phyloP scores from a whole-genome alignment of 352 stramenopile species.

The Pythium utonaiense region DNA sequence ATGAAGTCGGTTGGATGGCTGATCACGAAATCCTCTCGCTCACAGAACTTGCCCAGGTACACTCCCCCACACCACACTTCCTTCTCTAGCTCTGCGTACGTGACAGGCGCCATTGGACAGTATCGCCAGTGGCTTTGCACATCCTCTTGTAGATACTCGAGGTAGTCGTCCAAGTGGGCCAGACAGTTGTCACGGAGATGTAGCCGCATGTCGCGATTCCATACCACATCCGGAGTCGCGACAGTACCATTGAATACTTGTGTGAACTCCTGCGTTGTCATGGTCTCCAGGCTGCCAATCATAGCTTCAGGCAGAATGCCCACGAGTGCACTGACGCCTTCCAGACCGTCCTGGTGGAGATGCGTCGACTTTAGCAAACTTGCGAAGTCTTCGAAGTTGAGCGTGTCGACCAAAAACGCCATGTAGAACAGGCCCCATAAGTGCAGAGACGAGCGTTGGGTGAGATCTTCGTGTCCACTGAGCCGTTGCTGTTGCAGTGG shows the following conservation, averaged over 20 bases:
- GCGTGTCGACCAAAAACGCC: slow-evolving; percentile 46
- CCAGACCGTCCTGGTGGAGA: slow-evolving; percentile 44
- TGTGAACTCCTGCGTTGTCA: slow-evolving; percentile 79
- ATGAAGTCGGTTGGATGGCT: slow-evolving; percentile 88
- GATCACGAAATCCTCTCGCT: slow-evolving; percentile 79
- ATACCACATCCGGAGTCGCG: slow-evolving; percentile 92
- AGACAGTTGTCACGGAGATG: slow-evolving; percentile 86
- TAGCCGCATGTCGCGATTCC: slow-evolving; percentile 90
- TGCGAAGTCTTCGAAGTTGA: slow-evolving; percentile 56
- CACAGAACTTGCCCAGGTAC: slow-evolving; percentile 92
- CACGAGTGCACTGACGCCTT: slow-evolving; percentile 63
- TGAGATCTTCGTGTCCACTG: slow-evolving; percentile 23
- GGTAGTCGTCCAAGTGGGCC: slow-evolving; percentile 92
- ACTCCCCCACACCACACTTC: slow-evolving; percentile 94
- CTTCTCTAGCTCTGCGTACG: slow-evolving; percentile 85
- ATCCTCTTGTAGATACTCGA: slow-evolving; percentile 86
- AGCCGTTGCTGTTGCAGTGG: slow-evolving; percentile 18
- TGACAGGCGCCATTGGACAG: slow-evolving; percentile 88
- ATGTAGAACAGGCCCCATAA: slow-evolving; percentile 77
- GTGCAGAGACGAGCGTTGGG: slow-evolving; percentile 42
- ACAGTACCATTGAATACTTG: slow-evolving; percentile 86
- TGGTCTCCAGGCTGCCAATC: slow-evolving; percentile 85
- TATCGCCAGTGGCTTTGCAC: slow-evolving; percentile 87
- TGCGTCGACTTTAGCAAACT: slow-evolving; percentile 70
- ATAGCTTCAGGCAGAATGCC: slow-evolving; percentile 89